Base-by-base conservation (phyloP, 495 filamentous ascomycete genomes). In the Aspergillus bertholletiae region DNA sequence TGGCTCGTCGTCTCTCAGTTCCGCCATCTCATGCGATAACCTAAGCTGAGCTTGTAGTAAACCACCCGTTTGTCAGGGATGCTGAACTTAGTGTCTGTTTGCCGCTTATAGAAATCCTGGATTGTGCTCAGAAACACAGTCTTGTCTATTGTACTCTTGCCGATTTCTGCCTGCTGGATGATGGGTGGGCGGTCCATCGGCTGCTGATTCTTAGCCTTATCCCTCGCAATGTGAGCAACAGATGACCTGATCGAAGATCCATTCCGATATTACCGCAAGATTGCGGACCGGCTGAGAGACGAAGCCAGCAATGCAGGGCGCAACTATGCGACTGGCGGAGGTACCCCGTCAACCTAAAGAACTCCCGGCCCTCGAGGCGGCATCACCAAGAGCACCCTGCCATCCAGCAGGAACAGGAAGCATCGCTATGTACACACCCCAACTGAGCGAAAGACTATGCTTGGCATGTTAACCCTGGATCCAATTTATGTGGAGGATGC, bases 221-320 rank as follows among this genome's bases (percentile, higher is more conserved):
- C 53, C 0, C 67, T 60, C 46, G 62, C 62, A 5, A 49, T 62
- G n/a, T 58, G 57, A 13, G 58, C 67, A 0, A 70, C 57, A 15
- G 60, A 62, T 53, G 58, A 65, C 24, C 24, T 62, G 0, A 55
- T 70, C 8, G 55, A 67, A 28, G 50, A 50, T 8, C 62, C 57
- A 7, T 55, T 65, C 32, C 54, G 59, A 20, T 51, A 48, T 27
- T 64, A 54, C 47, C 58, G 58, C 1, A 60, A 57, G 23, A 34
- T 56, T 21, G 61, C 66, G 17, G 62, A 66, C 0, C 55, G 64
- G n/a, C 47, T 66, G 13, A 52, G 48, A 22, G 18, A 23, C 0
- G 57, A 63, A 9, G 59, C 57, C 12, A 45, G 39, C 20, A n/a
- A n/a, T n/a, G 34, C 13, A 15, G 7, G 34, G 1, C 34, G 34